These are phyloP conservation scores for Talaromyces trachyspermus DNA, from an alignment of 495 filamentous ascomycete genomes.

Conservation along the genomic window DNA sequence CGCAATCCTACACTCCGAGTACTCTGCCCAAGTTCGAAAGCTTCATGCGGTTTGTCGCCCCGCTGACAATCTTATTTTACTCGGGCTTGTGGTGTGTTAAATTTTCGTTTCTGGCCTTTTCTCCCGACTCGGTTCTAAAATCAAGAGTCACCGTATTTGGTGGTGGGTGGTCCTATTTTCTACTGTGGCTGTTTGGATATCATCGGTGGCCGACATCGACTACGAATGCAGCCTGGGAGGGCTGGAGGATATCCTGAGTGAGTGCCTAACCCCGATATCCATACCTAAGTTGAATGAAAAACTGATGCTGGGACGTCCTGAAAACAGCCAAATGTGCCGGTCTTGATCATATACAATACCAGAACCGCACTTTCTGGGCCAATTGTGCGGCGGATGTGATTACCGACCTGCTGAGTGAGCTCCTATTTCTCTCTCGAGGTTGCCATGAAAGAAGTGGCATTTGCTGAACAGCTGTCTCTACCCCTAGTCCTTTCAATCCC, in stretches of 20 bases:
- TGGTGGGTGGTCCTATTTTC: slow-evolving; percentile 13
- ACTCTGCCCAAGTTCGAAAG: slow-evolving; percentile 9
- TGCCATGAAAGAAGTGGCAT: no score
- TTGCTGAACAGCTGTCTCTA: no score
- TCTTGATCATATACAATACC: slow-evolving; percentile 11
- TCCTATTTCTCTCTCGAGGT: no score
- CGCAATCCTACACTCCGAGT: background rate
- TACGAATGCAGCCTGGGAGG: slow-evolving; percentile 17
- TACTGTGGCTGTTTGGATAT: slow-evolving; percentile 11
- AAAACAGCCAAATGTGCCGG: slow-evolving; percentile 15
- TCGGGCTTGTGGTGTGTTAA: slow-evolving; percentile 19
- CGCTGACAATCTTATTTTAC: slow-evolving; percentile 16
- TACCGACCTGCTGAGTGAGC: slow-evolving; percentile 17
- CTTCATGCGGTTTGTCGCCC: slow-evolving; percentile 12
- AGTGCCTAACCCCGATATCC: no score
- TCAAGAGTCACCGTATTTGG: slow-evolving; percentile 13
- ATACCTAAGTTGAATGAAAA: background rate
- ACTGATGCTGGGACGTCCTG: no score
- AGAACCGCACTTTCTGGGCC: slow-evolving; percentile 14
- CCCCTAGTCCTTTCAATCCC: slow-evolving; percentile 8
- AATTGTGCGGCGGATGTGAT: slow-evolving; percentile 14
- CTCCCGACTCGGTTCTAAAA: slow-evolving; percentile 14
- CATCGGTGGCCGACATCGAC: slow-evolving; percentile 13
- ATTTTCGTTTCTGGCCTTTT: slow-evolving; percentile 21
- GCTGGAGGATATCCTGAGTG: slow-evolving; percentile 12